Evolutionary conservation across 768 basidiomycete genomes (phyloP).

Genomic region (Lentinula detonsa): DNA sequence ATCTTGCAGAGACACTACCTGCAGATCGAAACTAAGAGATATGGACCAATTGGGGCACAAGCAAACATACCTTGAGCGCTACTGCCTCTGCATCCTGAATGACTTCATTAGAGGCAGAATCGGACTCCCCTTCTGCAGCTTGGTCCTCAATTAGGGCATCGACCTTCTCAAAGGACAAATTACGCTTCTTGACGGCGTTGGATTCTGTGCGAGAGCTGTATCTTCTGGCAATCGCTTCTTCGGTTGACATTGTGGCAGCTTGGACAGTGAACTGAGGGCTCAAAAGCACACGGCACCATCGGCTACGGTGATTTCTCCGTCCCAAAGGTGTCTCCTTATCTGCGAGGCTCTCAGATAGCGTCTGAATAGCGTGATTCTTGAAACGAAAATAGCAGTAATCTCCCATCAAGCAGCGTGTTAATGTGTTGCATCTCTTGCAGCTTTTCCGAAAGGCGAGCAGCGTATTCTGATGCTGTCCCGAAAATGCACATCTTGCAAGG

Average conservation of each 20-base stretch:
- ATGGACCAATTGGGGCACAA: background rate
- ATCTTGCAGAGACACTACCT: slow-evolving; percentile 45
- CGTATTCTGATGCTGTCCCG: too few relatives aligned
- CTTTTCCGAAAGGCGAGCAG: too few relatives aligned
- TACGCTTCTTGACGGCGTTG: background rate
- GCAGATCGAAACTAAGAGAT: background rate
- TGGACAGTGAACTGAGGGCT: too few relatives aligned
- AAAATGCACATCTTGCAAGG: too few relatives aligned
- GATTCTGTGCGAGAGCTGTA: background rate
- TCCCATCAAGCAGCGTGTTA: too few relatives aligned
- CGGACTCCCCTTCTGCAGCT: background rate
- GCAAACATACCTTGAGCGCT: slow-evolving; percentile 27
- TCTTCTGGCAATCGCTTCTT: background rate
- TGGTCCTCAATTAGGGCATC: background rate
- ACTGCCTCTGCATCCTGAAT: slow-evolving; percentile 39
- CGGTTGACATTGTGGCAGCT: background rate
- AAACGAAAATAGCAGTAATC: too few relatives aligned
- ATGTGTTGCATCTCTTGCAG: too few relatives aligned
- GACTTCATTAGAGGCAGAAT: slow-evolving; percentile 8
- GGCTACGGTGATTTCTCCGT: too few relatives aligned
- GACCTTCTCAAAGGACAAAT: background rate
- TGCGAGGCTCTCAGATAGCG: too few relatives aligned
- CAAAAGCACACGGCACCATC: too few relatives aligned
- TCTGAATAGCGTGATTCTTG: too few relatives aligned
- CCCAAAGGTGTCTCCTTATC: too few relatives aligned